Evolutionary conservation across 176 grass and related monocot species (phyloP), one percentile per base, ranked within the genome.

Genomic region (Oryza meridionalis): DNA sequence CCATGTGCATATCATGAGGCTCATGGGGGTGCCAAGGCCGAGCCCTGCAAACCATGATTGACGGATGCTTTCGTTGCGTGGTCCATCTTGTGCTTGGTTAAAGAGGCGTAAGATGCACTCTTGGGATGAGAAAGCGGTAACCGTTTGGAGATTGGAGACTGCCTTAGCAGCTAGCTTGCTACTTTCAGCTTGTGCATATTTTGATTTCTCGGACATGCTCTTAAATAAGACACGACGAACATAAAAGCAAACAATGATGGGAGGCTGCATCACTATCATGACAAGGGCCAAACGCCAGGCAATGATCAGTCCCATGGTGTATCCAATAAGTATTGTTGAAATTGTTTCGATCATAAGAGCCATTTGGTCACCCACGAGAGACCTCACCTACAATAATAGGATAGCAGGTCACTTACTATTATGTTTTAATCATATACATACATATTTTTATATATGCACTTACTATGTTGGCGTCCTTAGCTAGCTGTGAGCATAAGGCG

Each of bases 121-220:
- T 75, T 99, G 96, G 5, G 93, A 99, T 75, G 96, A 99, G 87
- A 99, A 99, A 82, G 93, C 93, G 0, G 96, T 96, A 79, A 96
- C 86, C 5, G 93, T 94, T 16, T 91, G 91, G 16, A 99, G 91
- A 75, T 99, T 99, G 43, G 89, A 91, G 42, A 99, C 96, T 17
- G 96, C 96, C 75, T 99, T 93, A 65, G 96, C 91, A 32, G 91
- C 93, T 71, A 99, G 82, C 78, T 96, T 94, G 73, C 96, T 94
- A 85, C 89, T 96, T 73, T 95, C 88, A 2, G 88, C 71, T 89
- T 99, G 96, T 50, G 93, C 80, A 19, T 92, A 83, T 77, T 92
- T 92, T 58, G 93, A 89, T 81, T 96, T 99, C 15, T 72, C 62
- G 32, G 96, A 87, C 89, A 99, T 95, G 72, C 75, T 88, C 86